Base-by-base conservation (phyloP, 176 grass and related monocot species). In the Carex scoparia region DNA sequence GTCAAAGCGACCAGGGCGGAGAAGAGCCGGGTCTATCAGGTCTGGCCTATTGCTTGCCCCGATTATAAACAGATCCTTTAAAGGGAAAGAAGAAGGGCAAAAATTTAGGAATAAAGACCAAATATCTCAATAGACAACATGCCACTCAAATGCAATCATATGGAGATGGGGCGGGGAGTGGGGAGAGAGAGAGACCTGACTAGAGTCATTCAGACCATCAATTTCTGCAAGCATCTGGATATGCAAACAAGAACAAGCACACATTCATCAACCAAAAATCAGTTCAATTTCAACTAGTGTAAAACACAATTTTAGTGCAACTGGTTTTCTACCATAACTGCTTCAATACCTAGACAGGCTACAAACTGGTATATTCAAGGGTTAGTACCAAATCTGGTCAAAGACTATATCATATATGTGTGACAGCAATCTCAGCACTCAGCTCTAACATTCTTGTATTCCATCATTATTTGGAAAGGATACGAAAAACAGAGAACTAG, bases 151-250 rank as follows among this genome's bases (percentile, higher is more conserved):
- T 56, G 74, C 12, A 78, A 56, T 51, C 3, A 67, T 11, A 65
- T 19, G 28, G 59, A 11, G 15, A 44, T 31, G 23, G 84, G 31
- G 16, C 35, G 38, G 38, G 38, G 38, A 5, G 84, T 15, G 18
- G 1, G 53, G 48, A n/a, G 80, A 7, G 74, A 85, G 74, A 64
- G 73, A 82, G 19, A 99, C 93, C 96, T 99, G 93, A 84, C 91
- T 95, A 82, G 84, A 92, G 82, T 99, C 96, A 72, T 92, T 95
- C 87, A 95, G 66, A 9, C 96, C 96, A 81, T 99, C 91, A 60
- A 99, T 99, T 85, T 94, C 93, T 85, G 94, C 96, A 75, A 99
- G 91, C 90, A 99, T 95, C 96, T 99, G 87, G 46, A 61, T 85
- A 72, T 19, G 87, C 3, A n/a, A 58, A 62, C 42, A 86, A 42